Evolutionary conservation across 208 protist genomes (phyloP), one percentile per base, ranked within the genome.

Genomic region (Trypanosoma conorhini): DNA sequence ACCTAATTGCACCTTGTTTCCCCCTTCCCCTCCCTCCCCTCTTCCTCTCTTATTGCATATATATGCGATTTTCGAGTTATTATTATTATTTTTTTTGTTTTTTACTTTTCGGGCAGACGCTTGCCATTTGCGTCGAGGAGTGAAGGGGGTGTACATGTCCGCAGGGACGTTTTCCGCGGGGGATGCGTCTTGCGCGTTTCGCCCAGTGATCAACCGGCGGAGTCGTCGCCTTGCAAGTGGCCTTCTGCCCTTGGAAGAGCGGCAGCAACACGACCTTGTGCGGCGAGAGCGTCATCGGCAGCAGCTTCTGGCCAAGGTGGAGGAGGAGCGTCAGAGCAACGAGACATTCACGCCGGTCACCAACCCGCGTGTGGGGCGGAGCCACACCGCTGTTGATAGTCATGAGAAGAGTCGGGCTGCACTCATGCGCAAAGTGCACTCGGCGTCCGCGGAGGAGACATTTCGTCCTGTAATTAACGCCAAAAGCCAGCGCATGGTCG

Each of bases 321-420:
- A 70, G 31, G 22, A 13, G 17, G 72, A 78, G 24, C 70, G 67
- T 48, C 60, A 59, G 17, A 24, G n/a, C 12, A 60, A 50, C 7
- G 75, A 80, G 50, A 80, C 75, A 15, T 80, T 80, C 51, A 30
- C 15, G 12, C 75, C 75, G 7, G n/a, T 19, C 13, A 80, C 62
- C 13, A 79, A 79, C 48, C 44, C 30, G 31, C 59, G 54, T 24
- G 48, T 50, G 1, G 52, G 51, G 17, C 17, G 61, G 7, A 24
- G 51, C 12, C 19, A 30, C 28, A 4, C 31, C 31, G 13, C 9
- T 56, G 42, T 21, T 48, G 21, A 22, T 42, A 17, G n/a, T 48
- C 17, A 62, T 62, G 24, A 48, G 4, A 40, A 31, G 15, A 57
- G 15, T 28, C 35, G 48, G 12, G 48, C 24, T 15, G 58, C 35